Percentiles rank a stretch among this genome's conserved stretches.
Conservation (phyloP, 192 early-diverging fungal genomes). For the Rhizophagus prolifer region DNA sequence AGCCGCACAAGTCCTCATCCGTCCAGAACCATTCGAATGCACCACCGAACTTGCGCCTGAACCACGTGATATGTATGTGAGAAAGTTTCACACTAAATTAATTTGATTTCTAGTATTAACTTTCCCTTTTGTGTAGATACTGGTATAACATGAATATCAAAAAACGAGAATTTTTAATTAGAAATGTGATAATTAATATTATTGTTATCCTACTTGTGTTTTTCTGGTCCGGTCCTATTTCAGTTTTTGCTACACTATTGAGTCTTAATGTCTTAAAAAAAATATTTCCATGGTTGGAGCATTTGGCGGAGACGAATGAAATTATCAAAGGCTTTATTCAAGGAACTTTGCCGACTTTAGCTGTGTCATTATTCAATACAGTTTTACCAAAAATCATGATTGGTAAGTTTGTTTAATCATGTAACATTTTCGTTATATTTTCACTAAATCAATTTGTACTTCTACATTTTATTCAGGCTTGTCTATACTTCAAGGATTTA, state of each 20-base stretch:
- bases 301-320: constrained; percentile 48
- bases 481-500: constrained; percentile 42
- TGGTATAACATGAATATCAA: constrained; percentile 74
- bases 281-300: constrained; percentile 58
- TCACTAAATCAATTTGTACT: background rate
- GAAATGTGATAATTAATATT: constrained; percentile 52
- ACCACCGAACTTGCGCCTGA: constrained; percentile 65
- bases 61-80: constrained; percentile 61
- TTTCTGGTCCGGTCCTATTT: constrained; percentile 77
- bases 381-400: constrained; percentile 69
- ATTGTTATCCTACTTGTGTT: constrained; percentile 67
- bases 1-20: constrained; percentile 64
- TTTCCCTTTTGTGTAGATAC: constrained; percentile 26
- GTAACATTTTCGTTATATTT: background rate
- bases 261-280: constrained; percentile 58
- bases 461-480: constrained; percentile 22
- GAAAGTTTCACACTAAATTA: background rate
- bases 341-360: constrained; percentile 69
- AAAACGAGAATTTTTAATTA: constrained; percentile 49
- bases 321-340: constrained; percentile 62
- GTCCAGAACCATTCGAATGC: constrained; percentile 63
- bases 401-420: constrained; percentile 30
- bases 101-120: background rate
- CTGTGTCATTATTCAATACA: constrained; percentile 68
- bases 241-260: constrained; percentile 66